Percentiles rank a stretch among this genome's conserved stretches.
Conservation (phyloP, 1,284 basidiomycete genomes). For the Heterobasidion annosum region DNA sequence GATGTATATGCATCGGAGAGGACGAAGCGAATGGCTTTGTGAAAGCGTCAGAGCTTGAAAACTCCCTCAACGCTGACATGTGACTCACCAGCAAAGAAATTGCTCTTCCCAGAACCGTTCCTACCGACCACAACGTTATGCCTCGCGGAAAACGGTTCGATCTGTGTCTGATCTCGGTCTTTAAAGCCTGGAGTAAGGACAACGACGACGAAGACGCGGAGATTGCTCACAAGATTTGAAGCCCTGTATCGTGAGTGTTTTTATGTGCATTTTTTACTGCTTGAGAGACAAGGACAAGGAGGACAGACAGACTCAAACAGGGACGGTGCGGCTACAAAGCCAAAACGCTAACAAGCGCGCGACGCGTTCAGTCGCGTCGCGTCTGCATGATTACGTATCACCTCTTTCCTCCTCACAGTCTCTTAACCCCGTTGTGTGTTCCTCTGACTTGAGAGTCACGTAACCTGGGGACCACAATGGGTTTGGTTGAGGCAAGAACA, state of each 20-base stretch:
- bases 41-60: background rate
- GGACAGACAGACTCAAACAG: background rate
- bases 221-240: slow-evolving; percentile 83
- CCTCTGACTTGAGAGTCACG: too few species aligned
- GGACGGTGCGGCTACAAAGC: background rate
- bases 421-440: too few species aligned
- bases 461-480: too few species aligned
- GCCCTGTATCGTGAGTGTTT: slow-evolving; percentile 90
- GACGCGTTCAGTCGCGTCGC: background rate
- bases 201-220: background rate
- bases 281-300: background rate
- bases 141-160: slow-evolving; percentile 74
- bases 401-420: too few species aligned
- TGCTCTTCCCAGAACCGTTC: slow-evolving; percentile 95
- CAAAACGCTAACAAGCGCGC: background rate
- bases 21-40: slow-evolving; percentile 88
- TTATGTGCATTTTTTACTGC: slow-evolving; percentile 60
- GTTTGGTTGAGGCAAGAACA: too few species aligned
- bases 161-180: slow-evolving; percentile 79
- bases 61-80: background rate
- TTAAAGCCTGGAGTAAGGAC: background rate
- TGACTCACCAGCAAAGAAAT: slow-evolving; percentile 82
- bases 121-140: slow-evolving; percentile 94
- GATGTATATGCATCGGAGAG: slow-evolving; percentile 96
- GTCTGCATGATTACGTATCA: too few species aligned